Base-by-base conservation (phyloP, 495 filamentous ascomycete species). In the Hypoxylon perforatum region DNA sequence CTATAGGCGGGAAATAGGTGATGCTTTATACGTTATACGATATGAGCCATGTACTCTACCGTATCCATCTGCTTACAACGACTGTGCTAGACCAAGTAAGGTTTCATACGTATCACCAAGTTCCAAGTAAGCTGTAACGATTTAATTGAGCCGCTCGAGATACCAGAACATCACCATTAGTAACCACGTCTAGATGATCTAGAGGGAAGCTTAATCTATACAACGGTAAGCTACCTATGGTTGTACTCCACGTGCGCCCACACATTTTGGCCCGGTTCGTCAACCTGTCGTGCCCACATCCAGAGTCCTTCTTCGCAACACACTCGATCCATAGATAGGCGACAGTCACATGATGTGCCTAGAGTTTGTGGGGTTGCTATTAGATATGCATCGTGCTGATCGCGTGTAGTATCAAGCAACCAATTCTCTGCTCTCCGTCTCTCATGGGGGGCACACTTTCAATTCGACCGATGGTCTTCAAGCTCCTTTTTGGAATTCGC, bases 181-280 rank as follows among this genome's bases (percentile, higher is more conserved):
- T 17, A 2, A 14, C 1, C 19, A 17, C 46, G 46, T 33, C 46
- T 28, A 30, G n/a, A 49, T 17, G 17, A 1, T 36, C 14, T 47
- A 23, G 17, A 52, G 15, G 25, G 17, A 42, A 52, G 19, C 25
- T 45, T 23, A 52, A 38, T 38, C 39, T 44, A 54, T 54, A 18
- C 33, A 41, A 28, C 19, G 5, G 18, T 53, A 48, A 52, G 23
- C 57, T 61, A 17, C 66, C 66, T 69, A 69, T 69, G 18, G 61
- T 36, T 39, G 35, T 33, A 61, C 54, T 52, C 66, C 66, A 69
- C 66, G 61, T 65, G 55, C 66, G 9, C n/a, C 52, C 48, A 59
- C 49, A 65, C 50, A 65, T 35, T 41, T 36, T 51, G 12, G 12
- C 33, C 23, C 15, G 28, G 15, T 42, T 41, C 45, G 33, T 41